Percentiles rank a stretch among this genome's conserved stretches.
Evolutionary conservation across 768 basidiomycete species (phyloP).

Genomic region (Podaxis sp.): DNA sequence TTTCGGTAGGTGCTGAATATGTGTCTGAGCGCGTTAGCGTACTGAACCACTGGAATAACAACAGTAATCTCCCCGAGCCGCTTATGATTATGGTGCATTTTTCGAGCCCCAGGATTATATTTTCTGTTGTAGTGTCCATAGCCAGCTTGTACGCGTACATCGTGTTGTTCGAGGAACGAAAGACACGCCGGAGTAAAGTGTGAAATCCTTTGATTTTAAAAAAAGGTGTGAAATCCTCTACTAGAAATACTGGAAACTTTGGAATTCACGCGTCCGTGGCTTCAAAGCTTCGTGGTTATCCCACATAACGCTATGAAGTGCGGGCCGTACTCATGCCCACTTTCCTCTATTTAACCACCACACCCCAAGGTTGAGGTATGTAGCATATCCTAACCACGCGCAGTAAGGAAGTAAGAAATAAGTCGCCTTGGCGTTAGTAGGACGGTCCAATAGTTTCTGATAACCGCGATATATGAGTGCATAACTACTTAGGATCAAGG

Average conservation of each 20-base stretch:
- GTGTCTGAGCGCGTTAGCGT: neutral
- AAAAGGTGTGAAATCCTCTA: too few relatives aligned
- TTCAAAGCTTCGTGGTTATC: too few relatives aligned
- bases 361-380: slow-evolving; percentile 66
- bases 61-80: neutral
- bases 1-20: slow-evolving; percentile 28
- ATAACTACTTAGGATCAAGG: neutral
- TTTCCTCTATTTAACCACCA: slow-evolving; percentile 49
- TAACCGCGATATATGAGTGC: neutral
- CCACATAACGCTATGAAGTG: neutral
- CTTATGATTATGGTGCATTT: too few relatives aligned
- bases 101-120: too few relatives aligned
- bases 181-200: too few relatives aligned
- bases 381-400: slow-evolving; percentile 62
- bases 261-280: too few relatives aligned
- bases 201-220: too few relatives aligned
- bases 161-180: too few relatives aligned
- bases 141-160: too few relatives aligned
- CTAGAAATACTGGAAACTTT: too few relatives aligned
- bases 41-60: neutral
- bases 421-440: slow-evolving; percentile 45
- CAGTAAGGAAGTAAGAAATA: slow-evolving; percentile 65
- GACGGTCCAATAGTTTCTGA: slow-evolving; percentile 48
- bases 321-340: neutral
- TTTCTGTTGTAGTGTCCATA: too few relatives aligned